A percentile compares a stretch with the other conserved stretches of the same genome.
Conservation (phyloP, 129 eudicot genomes). For the Flaveria bidentis region DNA sequence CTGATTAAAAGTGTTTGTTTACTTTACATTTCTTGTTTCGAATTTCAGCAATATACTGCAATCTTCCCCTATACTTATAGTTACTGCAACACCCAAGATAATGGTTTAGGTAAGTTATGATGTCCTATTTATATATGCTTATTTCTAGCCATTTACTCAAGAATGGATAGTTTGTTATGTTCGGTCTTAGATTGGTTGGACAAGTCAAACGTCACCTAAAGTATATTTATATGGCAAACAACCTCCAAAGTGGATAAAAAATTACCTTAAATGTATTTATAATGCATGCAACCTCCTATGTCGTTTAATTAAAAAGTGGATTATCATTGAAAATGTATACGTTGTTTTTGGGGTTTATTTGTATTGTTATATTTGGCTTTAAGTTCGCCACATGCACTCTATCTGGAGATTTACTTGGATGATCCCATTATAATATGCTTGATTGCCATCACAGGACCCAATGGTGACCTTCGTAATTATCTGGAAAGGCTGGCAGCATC, state of each 20-base stretch:
- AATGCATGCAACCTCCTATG: background rate
- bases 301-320: background rate
- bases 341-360: background rate
- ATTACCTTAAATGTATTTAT: background rate
- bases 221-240: background rate
- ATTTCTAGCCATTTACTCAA: background rate
- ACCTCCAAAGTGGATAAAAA: background rate
- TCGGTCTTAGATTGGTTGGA: background rate
- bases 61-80: constrained; percentile 41
- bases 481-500: constrained; percentile 36
- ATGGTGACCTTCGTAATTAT: constrained; percentile 37
- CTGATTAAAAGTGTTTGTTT: constrained; percentile 12
- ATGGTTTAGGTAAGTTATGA: constrained; percentile 35
- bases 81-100: constrained; percentile 37
- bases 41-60: constrained; percentile 45
- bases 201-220: background rate
- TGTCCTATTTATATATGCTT: background rate
- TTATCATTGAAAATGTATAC: background rate
- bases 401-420: background rate
- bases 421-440: constrained; percentile 15
- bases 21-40: background rate
- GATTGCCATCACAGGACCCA: constrained; percentile 31
- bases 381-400: background rate
- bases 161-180: background rate
- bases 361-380: too few species aligned